Conservation (phyloP, 2,329 filamentous ascomycete genomes). For the Pseudocercospora fuligena region DNA sequence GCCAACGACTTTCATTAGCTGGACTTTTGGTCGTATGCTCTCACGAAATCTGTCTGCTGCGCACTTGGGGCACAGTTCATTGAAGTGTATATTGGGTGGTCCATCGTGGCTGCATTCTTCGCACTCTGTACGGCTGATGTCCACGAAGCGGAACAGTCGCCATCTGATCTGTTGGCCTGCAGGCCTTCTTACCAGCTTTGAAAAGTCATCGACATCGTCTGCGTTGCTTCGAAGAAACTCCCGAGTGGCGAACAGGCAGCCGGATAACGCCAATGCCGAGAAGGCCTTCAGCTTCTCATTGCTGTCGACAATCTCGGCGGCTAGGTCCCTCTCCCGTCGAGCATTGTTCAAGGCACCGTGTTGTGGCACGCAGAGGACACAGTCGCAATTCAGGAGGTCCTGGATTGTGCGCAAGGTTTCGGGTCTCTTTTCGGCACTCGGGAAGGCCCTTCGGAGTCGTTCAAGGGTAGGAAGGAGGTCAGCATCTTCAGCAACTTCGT, state of each 20-base stretch:
- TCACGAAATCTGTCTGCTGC: neutral
- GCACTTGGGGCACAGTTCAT: neutral
- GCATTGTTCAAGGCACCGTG: constrained; percentile 5
- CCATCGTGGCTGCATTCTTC: constrained; percentile 1
- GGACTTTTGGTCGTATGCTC: neutral
- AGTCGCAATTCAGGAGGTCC: constrained; percentile 9
- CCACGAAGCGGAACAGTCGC: constrained; percentile 3
- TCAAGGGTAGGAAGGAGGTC: constrained; percentile 6
- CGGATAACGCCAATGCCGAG: constrained; percentile 12
- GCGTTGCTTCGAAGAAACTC: constrained; percentile 10
- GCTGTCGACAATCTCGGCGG: neutral
- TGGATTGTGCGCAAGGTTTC: neutral
- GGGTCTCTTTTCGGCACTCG: neutral
- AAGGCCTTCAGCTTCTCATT: constrained; percentile 16
- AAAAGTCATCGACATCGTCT: constrained; percentile 8
- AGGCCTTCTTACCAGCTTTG: neutral
- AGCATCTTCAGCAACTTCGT: constrained; percentile 6
- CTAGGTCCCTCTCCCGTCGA: neutral
- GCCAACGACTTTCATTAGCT: neutral
- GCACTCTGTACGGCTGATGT: neutral
- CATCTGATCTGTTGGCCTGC: neutral
- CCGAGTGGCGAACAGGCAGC: constrained; percentile 15
- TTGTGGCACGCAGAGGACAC: constrained; percentile 3
- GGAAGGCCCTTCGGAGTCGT: constrained; percentile 11
- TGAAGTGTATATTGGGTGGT: neutral